These are phyloP conservation scores for Litsea cubeba DNA, from an alignment of 164 flowering plant species.

Conservation along the genomic window DNA sequence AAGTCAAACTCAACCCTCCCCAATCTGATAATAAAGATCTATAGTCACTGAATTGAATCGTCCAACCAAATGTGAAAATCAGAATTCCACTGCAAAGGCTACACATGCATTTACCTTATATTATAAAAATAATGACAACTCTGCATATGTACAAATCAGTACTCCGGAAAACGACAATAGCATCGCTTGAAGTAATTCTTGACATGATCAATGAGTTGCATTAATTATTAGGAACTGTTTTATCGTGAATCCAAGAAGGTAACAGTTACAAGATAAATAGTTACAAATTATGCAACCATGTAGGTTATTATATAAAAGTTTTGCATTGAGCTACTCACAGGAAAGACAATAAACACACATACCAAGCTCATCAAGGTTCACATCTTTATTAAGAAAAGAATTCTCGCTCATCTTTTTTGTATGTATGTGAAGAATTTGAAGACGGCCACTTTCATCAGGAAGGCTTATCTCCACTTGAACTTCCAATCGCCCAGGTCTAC, in stretches of 20 bases:
- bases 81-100: no score
- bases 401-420: slow-evolving; percentile 69
- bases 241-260: no score
- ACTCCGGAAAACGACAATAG: no score
- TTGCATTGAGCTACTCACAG: neutral
- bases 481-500: slow-evolving; percentile 71
- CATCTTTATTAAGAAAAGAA: slow-evolving; percentile 71
- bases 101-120: no score
- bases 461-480: slow-evolving; percentile 98
- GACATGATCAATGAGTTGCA: no score
- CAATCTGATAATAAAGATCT: neutral
- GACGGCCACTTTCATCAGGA: slow-evolving; percentile 94
- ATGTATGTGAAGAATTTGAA: slow-evolving; percentile 93
- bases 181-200: no score
- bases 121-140: no score
- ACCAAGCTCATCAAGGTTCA: slow-evolving; percentile 86
- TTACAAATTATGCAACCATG: neutral
- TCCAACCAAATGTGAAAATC: no score
- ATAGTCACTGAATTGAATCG: no score
- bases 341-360: slow-evolving; percentile 10
- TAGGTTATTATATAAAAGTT: neutral
- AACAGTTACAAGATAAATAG: no score
- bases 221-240: no score
- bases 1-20: neutral
- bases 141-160: no score